Evolutionary conservation across 495 filamentous ascomycete genomes (phyloP).

Genomic region (Aspergillus wentii): DNA sequence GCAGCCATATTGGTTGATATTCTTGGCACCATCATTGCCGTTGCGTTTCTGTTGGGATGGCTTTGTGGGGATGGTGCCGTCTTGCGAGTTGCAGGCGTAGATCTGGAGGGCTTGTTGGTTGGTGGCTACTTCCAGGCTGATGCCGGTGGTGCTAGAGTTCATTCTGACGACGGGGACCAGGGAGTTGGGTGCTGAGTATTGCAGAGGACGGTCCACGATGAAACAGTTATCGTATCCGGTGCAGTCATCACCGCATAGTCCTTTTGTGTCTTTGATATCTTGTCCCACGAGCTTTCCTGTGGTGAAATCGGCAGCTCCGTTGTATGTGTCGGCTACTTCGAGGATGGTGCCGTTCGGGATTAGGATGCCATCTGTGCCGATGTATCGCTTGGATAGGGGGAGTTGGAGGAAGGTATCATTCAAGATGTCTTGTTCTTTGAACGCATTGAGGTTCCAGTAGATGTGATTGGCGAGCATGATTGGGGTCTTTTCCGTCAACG

Average conservation of each 20-base stretch:
- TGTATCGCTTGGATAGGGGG: constrained; percentile 63
- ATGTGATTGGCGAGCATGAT: constrained; percentile 81
- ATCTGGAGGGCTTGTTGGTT: constrained; percentile 78
- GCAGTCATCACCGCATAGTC: constrained; percentile 68
- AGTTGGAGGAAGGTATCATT: constrained; percentile 69
- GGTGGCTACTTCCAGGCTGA: constrained; percentile 65
- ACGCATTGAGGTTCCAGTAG: constrained; percentile 89
- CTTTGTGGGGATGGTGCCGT: constrained; percentile 57
- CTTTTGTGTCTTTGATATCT: constrained; percentile 55
- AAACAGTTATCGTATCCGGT: constrained; percentile 75
- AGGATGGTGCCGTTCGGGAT: constrained; percentile 75
- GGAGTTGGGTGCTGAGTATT: constrained; percentile 56
- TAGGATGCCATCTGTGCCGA: constrained; percentile 69
- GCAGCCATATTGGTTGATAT: constrained; percentile 62
- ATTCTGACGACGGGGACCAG: constrained; percentile 59
- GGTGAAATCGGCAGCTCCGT: constrained; percentile 70
- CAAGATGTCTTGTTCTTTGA: constrained; percentile 60
- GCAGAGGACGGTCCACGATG: constrained; percentile 59
- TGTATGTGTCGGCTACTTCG: constrained; percentile 51
- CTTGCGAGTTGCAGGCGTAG: constrained; percentile 68
- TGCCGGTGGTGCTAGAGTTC: constrained; percentile 57
- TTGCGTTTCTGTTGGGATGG: constrained; percentile 47
- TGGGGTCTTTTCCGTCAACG: constrained; percentile 72
- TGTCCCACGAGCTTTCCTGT: constrained; percentile 70
- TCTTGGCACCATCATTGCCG: constrained; percentile 32